These are phyloP conservation scores for Epichloe sibirici DNA, from an alignment of 2,329 filamentous ascomycete genomes.

Conservation along the genomic window DNA sequence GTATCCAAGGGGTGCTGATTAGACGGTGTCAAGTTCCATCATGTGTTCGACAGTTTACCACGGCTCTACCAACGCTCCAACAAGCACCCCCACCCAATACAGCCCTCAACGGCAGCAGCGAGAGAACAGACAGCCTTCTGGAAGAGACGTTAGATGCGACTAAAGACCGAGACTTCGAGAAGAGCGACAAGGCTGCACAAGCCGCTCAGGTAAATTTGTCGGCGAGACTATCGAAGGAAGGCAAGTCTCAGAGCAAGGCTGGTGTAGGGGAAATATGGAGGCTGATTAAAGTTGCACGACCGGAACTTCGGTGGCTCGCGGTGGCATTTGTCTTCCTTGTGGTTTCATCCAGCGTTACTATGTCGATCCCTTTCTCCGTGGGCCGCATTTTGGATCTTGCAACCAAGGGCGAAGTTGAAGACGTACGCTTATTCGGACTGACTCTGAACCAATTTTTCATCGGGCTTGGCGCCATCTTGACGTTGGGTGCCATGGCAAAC, in stretches of 20 bases:
- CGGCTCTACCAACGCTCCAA: conserved; percentile 10
- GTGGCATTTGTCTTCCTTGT: conserved; percentile 76
- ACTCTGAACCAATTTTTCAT: conserved; percentile 81
- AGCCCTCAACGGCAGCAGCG: conserved; percentile 27
- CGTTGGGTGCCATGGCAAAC: conserved; percentile 77
- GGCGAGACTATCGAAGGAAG: conserved; percentile 77
- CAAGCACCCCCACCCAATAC: conserved; percentile 17
- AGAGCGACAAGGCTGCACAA: conserved; percentile 73
- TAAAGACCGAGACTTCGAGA: conserved; percentile 36
- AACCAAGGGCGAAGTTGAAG: conserved; percentile 57
- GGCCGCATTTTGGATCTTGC: conserved; percentile 90
- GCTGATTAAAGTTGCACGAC: conserved; percentile 76
- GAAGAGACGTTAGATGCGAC: conserved; percentile 21
- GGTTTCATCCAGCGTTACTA: conserved; percentile 82
- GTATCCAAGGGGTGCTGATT: not conserved
- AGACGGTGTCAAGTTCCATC: not conserved
- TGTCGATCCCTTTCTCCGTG: conserved; percentile 94
- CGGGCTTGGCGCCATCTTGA: conserved; percentile 63
- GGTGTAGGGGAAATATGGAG: conserved; percentile 71
- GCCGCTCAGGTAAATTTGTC: conserved; percentile 83
- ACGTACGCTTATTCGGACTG: conserved; percentile 66
- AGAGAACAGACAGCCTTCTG: conserved; percentile 7
- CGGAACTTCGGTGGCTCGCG: conserved; percentile 66
- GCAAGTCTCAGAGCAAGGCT: conserved; percentile 44
- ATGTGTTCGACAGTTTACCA: conserved; percentile 19